Conservation (phyloP, 1,284 basidiomycete species). For the Pseudozyma pruni region DNA sequence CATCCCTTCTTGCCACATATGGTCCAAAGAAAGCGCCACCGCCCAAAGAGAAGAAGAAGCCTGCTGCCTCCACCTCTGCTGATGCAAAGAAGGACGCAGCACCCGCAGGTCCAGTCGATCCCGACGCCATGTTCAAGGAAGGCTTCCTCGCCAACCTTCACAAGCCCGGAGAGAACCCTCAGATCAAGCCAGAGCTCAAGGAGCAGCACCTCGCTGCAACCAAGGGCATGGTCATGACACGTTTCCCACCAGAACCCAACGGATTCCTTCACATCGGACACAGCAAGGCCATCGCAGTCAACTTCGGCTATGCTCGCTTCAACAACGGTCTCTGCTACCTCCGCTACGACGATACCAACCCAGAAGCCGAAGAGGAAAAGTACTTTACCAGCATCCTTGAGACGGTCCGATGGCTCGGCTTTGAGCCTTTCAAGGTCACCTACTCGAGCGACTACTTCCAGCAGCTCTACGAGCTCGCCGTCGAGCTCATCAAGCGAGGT, state of each 20-base stretch:
- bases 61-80: conserved; percentile 26
- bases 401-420: conserved; percentile 95
- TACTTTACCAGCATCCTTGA: conserved; percentile 98
- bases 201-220: conserved; percentile 85
- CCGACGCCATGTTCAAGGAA: conserved; percentile 85
- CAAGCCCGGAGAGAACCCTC: conserved; percentile 92
- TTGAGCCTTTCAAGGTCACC: conserved; percentile 98
- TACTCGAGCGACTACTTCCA: conserved; percentile 99
- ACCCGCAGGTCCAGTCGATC: conserved; percentile 45
- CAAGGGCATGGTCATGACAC: conserved; percentile 86
- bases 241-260: conserved; percentile 99
- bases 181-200: conserved; percentile 81
- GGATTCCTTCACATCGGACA: conserved; percentile 94
- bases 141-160: conserved; percentile 94
- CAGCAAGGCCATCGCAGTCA: conserved; percentile 97
- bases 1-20: conserved; percentile 78
- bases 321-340: conserved; percentile 91
- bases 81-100: conserved; percentile 39
- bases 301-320: conserved; percentile 96
- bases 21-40: conserved; percentile 71
- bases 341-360: conserved; percentile 98
- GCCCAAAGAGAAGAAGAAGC: conserved; percentile 73
- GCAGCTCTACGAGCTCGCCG: conserved; percentile 84
- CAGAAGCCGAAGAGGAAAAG: conserved; percentile 92
- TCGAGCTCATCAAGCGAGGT: conserved; percentile 88